These are phyloP conservation scores for Powellomyces hirtus DNA, from an alignment of 192 early-diverging fungal genomes.

Conservation along the genomic window DNA sequence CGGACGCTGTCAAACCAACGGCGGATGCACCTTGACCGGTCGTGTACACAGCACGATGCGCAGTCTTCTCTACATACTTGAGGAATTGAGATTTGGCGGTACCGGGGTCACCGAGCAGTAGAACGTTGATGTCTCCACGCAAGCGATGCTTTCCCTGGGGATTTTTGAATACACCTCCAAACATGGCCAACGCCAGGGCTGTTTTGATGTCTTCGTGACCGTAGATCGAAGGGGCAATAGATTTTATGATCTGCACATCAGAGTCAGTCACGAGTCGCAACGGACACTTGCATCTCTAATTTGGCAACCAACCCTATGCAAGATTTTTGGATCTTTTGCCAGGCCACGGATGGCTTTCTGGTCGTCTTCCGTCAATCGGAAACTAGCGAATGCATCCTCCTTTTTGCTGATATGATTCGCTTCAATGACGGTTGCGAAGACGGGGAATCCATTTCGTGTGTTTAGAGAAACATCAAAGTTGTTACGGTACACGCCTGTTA, in stretches of 20 bases:
- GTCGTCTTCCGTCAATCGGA: slow-evolving; percentile 90
- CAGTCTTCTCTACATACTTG: slow-evolving; percentile 74
- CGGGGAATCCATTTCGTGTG: slow-evolving; percentile 92
- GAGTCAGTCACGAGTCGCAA: background rate
- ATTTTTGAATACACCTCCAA: slow-evolving; percentile 95
- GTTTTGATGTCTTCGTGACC: slow-evolving; percentile 98
- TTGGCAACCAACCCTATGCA: slow-evolving; percentile 78
- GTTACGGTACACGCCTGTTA: slow-evolving; percentile 94
- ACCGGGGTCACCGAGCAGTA: slow-evolving; percentile 96
- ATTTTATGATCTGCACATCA: slow-evolving; percentile 72
- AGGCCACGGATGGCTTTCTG: slow-evolving; percentile 71
- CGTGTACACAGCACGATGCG: slow-evolving; percentile 78
- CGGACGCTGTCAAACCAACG: slow-evolving; percentile 69
- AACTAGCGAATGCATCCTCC: slow-evolving; percentile 83
- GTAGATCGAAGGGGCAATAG: slow-evolving; percentile 98
- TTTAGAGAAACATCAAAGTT: slow-evolving; percentile 89
- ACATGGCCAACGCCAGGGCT: slow-evolving; percentile 87
- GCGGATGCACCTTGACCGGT: slow-evolving; percentile 71
- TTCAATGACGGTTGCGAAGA: slow-evolving; percentile 94
- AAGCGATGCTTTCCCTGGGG: slow-evolving; percentile 91
- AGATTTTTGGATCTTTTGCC: slow-evolving; percentile 74
- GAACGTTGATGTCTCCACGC: slow-evolving; percentile 96
- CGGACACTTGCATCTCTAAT: background rate
- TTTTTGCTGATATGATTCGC: slow-evolving; percentile 92
- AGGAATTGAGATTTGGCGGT: slow-evolving; percentile 98